Percentiles rank a stretch among this genome's conserved stretches.
phyloP scores from a whole-genome alignment of 1,284 basidiomycete species.

The Apiotrichum veenhuisii region DNA sequence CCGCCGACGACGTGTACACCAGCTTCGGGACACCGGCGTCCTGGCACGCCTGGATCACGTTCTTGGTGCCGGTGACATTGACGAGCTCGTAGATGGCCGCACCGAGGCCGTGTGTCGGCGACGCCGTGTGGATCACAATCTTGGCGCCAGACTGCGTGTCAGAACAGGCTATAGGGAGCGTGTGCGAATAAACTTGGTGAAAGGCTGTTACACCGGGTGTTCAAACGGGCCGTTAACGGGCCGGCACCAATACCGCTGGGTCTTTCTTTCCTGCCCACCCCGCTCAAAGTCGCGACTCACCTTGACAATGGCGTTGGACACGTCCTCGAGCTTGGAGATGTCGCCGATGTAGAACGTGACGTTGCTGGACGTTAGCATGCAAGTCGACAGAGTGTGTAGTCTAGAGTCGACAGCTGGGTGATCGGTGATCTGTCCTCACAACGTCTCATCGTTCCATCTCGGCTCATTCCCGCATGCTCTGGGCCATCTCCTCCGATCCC shows the following conservation, averaged over 20 bases:
- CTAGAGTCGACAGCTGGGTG: background rate
- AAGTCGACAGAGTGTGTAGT: too few species aligned
- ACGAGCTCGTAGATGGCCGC: slow-evolving; percentile 81
- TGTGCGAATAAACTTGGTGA: too few species aligned
- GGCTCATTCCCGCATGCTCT: too few species aligned
- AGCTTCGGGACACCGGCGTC: slow-evolving; percentile 73
- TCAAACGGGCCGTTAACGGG: background rate
- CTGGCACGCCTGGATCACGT: slow-evolving; percentile 75
- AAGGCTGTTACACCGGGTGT: too few species aligned
- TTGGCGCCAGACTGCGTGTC: slow-evolving; percentile 63
- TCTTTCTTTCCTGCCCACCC: too few species aligned
- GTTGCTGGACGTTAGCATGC: slow-evolving; percentile 51
- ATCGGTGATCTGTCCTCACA: too few species aligned
- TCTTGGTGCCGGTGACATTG: slow-evolving; percentile 87
- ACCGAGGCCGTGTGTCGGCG: slow-evolving; percentile 72
- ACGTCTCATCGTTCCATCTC: too few species aligned
- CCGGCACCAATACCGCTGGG: background rate
- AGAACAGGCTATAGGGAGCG: background rate
- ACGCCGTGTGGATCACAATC: slow-evolving; percentile 93
- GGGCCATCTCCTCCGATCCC: too few species aligned
- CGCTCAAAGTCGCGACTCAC: slow-evolving; percentile 50
- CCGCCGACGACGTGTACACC: slow-evolving; percentile 92
- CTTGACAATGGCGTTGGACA: slow-evolving; percentile 68
- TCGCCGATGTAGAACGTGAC: slow-evolving; percentile 82
- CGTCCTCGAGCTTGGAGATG: slow-evolving; percentile 70